Percentiles rank a stretch among this genome's conserved stretches.
Evolutionary conservation across 1,139 yeast species (phyloP).

Genomic region (Suhomyces coccinellae): DNA sequence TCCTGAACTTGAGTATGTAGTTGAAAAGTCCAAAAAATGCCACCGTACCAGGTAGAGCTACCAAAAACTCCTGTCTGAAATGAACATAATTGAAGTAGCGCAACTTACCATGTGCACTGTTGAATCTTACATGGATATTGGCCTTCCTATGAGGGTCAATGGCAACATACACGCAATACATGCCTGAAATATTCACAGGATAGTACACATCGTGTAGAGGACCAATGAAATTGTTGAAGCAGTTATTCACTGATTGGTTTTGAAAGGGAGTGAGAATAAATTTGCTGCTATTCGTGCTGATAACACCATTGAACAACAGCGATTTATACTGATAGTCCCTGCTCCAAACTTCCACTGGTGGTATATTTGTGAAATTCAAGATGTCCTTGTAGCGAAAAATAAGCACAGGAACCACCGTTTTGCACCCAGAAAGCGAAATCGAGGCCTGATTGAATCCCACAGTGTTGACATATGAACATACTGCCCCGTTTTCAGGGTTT

Average conservation of each 20-base stretch:
- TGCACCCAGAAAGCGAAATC: slow-evolving; percentile 8
- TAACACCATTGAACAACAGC: slow-evolving; percentile 14
- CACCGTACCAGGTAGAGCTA: slow-evolving; percentile 18
- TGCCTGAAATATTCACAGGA: slow-evolving; percentile 27
- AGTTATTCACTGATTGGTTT: slow-evolving; percentile 7
- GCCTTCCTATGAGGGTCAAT: slow-evolving; percentile 22
- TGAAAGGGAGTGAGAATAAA: slow-evolving; percentile 7
- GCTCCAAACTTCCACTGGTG: slow-evolving; percentile 19
- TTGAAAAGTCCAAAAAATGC: slow-evolving; percentile 27
- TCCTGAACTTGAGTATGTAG: slow-evolving; percentile 29
- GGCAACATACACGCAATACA: slow-evolving; percentile 38
- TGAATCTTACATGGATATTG: slow-evolving; percentile 23
- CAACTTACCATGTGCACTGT: slow-evolving; percentile 33
- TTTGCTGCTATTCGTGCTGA: slow-evolving; percentile 11
- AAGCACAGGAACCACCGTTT: slow-evolving; percentile 23
- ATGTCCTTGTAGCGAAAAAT: slow-evolving; percentile 30
- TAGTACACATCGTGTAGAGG: slow-evolving; percentile 17
- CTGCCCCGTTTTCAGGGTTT: neutral
- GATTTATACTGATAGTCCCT: neutral
- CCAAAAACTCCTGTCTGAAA: slow-evolving; percentile 23
- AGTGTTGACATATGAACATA: slow-evolving; percentile 8
- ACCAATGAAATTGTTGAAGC: slow-evolving; percentile 10
- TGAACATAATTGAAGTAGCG: slow-evolving; percentile 20
- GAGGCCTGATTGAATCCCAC: slow-evolving; percentile 6
- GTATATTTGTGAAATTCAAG: slow-evolving; percentile 24